These are phyloP conservation scores for Atalantia buxifolia DNA, from an alignment of 345 rosid species.

Conservation along the genomic window DNA sequence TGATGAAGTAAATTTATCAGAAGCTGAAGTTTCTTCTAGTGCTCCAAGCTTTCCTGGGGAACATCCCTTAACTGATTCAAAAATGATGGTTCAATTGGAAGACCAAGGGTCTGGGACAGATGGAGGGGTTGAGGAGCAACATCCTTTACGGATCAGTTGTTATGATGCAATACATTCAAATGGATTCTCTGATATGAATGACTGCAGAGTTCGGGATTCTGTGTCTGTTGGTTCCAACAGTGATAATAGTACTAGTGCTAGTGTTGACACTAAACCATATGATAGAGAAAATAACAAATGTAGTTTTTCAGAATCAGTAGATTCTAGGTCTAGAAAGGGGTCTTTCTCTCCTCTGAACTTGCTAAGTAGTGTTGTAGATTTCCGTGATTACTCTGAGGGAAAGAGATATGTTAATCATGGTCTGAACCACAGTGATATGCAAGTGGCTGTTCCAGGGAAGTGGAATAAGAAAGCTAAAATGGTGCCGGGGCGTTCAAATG, in stretches of 20 bases:
- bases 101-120: constrained; percentile 11
- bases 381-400: constrained; percentile 7
- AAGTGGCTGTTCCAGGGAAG: constrained; percentile 19
- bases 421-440: constrained; percentile 10
- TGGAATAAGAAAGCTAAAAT: constrained; percentile 28
- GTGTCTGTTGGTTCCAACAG: constrained; percentile 28
- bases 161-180: constrained; percentile 7
- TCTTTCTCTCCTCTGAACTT: constrained; percentile 6
- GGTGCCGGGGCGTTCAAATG: constrained; percentile 20
- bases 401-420: constrained; percentile 10
- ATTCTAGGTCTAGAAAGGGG: constrained; percentile 10
- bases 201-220: constrained; percentile 25
- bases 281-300: constrained; percentile 1
- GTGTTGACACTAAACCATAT: constrained; percentile 12
- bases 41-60: constrained; percentile 5
- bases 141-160: constrained; percentile 1
- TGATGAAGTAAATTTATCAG: constrained; percentile 20
- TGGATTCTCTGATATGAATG: constrained; percentile 18
- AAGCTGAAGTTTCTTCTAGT: constrained; percentile 9
- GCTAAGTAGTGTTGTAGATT: constrained; percentile 18
- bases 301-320: constrained; percentile 18
- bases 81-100: constrained; percentile 12
- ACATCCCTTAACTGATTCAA: constrained; percentile 12
- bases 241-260: constrained; percentile 16
- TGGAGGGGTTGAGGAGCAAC: constrained; percentile 9